Evolutionary conservation across 1,284 basidiomycete species (phyloP).

Genomic region (Blastosporella zonata): DNA sequence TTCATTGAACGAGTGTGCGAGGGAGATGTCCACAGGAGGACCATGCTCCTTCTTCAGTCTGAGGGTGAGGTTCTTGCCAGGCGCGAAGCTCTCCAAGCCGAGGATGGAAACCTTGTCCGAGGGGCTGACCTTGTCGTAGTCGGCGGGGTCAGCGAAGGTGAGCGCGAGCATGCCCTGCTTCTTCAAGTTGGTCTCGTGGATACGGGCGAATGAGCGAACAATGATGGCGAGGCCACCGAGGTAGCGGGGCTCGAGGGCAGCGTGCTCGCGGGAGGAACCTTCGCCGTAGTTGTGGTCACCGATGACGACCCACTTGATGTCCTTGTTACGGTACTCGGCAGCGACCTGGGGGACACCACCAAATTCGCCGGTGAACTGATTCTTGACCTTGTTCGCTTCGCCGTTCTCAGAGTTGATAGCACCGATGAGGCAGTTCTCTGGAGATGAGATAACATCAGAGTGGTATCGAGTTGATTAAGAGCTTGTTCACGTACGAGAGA

Average conservation of each 20-base stretch:
- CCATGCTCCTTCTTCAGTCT: constrained; percentile 83
- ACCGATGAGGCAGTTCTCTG: constrained; percentile 95
- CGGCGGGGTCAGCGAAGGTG: constrained; percentile 83
- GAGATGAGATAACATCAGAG: constrained; percentile 2
- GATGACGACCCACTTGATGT: constrained; percentile 94
- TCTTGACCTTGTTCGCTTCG: constrained; percentile 95
- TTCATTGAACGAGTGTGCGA: constrained; percentile 83
- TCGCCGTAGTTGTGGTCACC: constrained; percentile 97
- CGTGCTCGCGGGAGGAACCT: constrained; percentile 97
- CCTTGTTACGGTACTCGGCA: constrained; percentile 85
- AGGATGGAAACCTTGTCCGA: constrained; percentile 83
- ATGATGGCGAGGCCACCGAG: constrained; percentile 96
- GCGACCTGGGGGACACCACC: constrained; percentile 84
- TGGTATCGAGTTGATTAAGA: not conserved
- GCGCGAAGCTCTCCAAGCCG: constrained; percentile 80
- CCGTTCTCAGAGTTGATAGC: constrained; percentile 95
- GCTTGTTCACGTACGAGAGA: constrained; percentile 66
- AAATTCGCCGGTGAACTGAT: constrained; percentile 87
- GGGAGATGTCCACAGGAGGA: constrained; percentile 63
- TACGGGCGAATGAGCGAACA: constrained; percentile 93
- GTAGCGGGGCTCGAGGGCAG: constrained; percentile 96
- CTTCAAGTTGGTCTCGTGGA: constrained; percentile 98
- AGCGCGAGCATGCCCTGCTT: constrained; percentile 95
- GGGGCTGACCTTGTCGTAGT: constrained; percentile 88
- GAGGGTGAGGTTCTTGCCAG: constrained; percentile 85